These are phyloP conservation scores for Pugionium cornutum DNA, from an alignment of 345 rosid species.

Conservation along the genomic window DNA sequence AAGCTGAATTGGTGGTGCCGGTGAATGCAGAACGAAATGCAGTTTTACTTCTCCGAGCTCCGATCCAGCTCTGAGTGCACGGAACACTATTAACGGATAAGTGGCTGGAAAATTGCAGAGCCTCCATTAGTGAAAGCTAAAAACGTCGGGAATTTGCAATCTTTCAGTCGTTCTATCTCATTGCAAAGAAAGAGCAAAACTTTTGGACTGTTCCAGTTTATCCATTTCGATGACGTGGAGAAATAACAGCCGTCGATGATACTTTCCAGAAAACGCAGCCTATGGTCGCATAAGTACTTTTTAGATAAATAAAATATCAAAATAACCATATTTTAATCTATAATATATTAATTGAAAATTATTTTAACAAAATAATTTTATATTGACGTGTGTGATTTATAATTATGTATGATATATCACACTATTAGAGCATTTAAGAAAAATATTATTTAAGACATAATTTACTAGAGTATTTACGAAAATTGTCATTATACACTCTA, in stretches of 20 bases:
- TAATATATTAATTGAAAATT: too few relatives aligned
- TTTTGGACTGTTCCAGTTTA: slow-evolving; percentile 25
- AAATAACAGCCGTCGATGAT: slow-evolving; percentile 22
- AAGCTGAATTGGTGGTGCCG: slow-evolving; percentile 44
- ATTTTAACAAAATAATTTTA: too few relatives aligned
- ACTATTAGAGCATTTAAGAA: too few relatives aligned
- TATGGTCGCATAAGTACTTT: too few relatives aligned
- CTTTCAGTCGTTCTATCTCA: slow-evolving; percentile 13
- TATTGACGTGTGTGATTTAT: too few relatives aligned
- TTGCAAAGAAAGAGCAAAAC: background rate
- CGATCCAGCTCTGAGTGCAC: background rate
- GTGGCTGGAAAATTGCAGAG: slow-evolving; percentile 26
- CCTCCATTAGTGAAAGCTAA: slow-evolving; percentile 34
- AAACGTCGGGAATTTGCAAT: background rate
- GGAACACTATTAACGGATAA: slow-evolving; percentile 19
- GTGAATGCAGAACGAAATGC: slow-evolving; percentile 46
- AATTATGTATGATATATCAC: too few relatives aligned
- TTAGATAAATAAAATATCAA: background rate
- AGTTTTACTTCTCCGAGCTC: slow-evolving; percentile 29
- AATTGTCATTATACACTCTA: too few relatives aligned
- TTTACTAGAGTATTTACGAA: too few relatives aligned
- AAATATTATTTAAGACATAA: too few relatives aligned
- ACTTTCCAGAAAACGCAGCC: too few relatives aligned
- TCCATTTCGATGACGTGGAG: slow-evolving; percentile 33
- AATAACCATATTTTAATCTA: background rate